Evolutionary conservation across 78 protist species (phyloP).

Genomic region (Speleostelium caveatum): DNA sequence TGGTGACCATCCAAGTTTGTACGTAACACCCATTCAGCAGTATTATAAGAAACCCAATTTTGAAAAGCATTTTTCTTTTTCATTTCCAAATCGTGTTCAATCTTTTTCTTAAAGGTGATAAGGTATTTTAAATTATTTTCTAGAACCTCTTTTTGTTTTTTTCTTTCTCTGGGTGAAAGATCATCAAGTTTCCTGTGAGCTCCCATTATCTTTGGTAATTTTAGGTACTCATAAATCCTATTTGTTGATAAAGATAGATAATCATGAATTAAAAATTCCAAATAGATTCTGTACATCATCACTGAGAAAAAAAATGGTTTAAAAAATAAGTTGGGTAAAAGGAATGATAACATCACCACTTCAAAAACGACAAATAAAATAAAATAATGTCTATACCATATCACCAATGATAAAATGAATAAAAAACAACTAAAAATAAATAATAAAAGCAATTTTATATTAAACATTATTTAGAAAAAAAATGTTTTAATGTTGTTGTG

Average conservation of each 20-base stretch:
- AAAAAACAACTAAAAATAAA: no score
- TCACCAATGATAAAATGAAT: no score
- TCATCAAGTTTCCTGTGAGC: not conserved
- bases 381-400: not conserved
- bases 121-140: conserved; percentile 5
- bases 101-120: not conserved
- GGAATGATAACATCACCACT: not conserved
- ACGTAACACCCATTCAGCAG: conserved; percentile 13
- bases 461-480: no score
- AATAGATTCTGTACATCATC: not conserved
- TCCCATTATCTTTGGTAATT: not conserved
- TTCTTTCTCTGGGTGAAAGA: conserved; percentile 4
- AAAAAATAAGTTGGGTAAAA: conserved; percentile 17
- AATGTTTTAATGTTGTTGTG: conserved; percentile 5
- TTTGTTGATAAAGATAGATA: conserved; percentile 1
- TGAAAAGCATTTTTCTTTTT: conserved; percentile 6
- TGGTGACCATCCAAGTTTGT: conserved; percentile 12
- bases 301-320: not conserved
- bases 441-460: no score
- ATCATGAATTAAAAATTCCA: conserved; percentile 13
- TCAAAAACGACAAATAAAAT: not conserved
- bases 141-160: not conserved
- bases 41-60: conserved; percentile 26
- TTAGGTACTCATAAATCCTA: conserved; percentile 5
- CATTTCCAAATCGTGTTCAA: not conserved